A percentile compares a stretch with the other conserved stretches of the same genome.
phyloP scores from a whole-genome alignment of 2,329 filamentous ascomycete genomes.

The Coniochaeta ligniaria region DNA sequence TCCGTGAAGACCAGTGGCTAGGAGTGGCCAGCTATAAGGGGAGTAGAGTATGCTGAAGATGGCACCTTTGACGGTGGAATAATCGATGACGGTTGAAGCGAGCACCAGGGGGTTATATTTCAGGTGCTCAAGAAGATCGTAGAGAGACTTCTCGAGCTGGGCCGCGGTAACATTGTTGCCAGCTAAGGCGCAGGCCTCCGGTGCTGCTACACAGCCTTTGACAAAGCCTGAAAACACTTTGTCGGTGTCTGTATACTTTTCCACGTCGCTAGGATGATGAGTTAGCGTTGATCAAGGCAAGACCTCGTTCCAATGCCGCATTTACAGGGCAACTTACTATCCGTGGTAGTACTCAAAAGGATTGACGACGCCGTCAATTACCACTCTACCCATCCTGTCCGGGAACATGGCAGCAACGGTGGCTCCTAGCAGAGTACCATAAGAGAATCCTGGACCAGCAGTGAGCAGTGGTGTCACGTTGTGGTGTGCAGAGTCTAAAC shows the following conservation, averaged over 20 bases:
- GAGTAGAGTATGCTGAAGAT: conserved; percentile 10
- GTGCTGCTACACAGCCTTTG: conserved; percentile 13
- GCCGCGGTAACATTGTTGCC: conserved; percentile 8
- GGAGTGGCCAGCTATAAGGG: neutral
- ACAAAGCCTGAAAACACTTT: conserved; percentile 17
- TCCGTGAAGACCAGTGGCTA: neutral
- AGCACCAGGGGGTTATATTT: conserved; percentile 14
- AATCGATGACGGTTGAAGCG: conserved; percentile 12
- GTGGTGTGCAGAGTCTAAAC: neutral
- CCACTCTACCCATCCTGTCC: conserved; percentile 27
- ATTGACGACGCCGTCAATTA: conserved; percentile 29
- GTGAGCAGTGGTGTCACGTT: conserved; percentile 1
- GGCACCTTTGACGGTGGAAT: conserved; percentile 9
- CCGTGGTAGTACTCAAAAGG: conserved; percentile 23
- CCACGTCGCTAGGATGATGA: neutral
- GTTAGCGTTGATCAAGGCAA: neutral
- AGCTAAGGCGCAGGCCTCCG: conserved; percentile 15
- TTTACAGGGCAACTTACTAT: conserved; percentile 5
- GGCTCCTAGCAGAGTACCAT: conserved; percentile 30
- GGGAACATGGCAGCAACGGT: conserved; percentile 34
- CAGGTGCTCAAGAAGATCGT: conserved; percentile 14
- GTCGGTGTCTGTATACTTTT: conserved; percentile 14
- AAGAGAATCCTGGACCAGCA: conserved; percentile 19
- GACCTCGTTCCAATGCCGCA: neutral
- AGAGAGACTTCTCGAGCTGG: conserved; percentile 16